Conservation (phyloP, 768 basidiomycete genomes). For the Panaeolus cyanescens region DNA sequence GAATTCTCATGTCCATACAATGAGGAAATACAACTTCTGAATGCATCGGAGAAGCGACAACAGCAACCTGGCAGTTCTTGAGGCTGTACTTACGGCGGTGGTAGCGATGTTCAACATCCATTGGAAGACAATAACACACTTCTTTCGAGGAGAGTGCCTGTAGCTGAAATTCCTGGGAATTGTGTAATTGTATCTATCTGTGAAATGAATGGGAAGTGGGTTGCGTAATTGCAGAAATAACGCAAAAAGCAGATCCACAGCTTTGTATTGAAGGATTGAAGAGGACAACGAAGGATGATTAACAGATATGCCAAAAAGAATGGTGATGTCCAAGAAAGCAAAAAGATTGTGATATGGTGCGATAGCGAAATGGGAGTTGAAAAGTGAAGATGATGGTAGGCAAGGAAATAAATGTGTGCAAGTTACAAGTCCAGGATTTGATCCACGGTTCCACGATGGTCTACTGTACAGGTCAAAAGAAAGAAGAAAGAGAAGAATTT, state of each 20-base stretch:
- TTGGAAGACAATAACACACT: too few species aligned
- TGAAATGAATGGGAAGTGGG: not conserved
- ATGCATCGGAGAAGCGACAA: not conserved
- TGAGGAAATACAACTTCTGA: not conserved
- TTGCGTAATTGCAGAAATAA: not conserved
- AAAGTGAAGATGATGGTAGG: not conserved
- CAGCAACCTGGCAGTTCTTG: too few species aligned
- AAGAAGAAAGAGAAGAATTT: not conserved
- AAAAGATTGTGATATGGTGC: not conserved
- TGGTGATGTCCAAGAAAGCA: not conserved
- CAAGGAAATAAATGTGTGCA: constrained; percentile 1
- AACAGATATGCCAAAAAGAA: constrained; percentile 4
- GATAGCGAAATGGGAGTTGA: not conserved
- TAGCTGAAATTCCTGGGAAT: too few species aligned
- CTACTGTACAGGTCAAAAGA: constrained; percentile 1
- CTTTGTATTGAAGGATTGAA: not conserved
- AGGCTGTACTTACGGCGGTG: too few species aligned
- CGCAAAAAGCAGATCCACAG: not conserved
- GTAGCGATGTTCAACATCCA: too few species aligned
- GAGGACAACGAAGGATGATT: not conserved
- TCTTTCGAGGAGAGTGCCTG: too few species aligned
- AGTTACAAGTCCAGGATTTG: constrained; percentile 17
- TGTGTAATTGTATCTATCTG: not conserved
- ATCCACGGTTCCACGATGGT: constrained; percentile 17
- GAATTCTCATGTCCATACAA: not conserved